Base-by-base conservation (phyloP, 1,139 yeast genomes). In the Kodamaea sp. region DNA sequence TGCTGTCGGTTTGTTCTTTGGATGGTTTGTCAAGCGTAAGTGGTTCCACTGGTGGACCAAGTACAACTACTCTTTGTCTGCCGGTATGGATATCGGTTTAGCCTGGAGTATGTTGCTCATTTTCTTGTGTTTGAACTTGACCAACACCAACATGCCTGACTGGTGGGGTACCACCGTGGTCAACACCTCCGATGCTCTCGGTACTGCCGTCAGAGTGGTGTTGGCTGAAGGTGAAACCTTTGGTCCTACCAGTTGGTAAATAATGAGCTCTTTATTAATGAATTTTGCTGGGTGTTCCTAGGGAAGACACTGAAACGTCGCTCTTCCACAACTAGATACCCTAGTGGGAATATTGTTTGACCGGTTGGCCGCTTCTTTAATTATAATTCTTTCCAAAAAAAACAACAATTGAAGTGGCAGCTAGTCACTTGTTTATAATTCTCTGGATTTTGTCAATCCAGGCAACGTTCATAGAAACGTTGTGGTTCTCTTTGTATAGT, bases 21-120 rank as follows among this genome's bases (percentile, higher is more conserved):
- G 62, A 29, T 51, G 51, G 56, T 61, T 43, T 51, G 55, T 66
- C 35, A 65, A 66, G 54, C 61, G 53, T 42, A 62, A 50, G 46
- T 66, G 57, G 56, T 72, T 75, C 51, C 68, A 68, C 43, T 80
- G 84, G 85, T 80, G 84, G 83, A 62, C 77, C 27, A 79, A 79
- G 61, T 80, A 80, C 61, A 77, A 76, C 54, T 78, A 76, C 50
- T 63, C 77, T 16, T 59, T 79, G 39, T 72, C 81, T 18, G 80
- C 81, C 2, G 84, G 78, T 15, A 50, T 80, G 41, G 81, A 75
- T 48, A 61, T 75, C 34, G 80, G 83, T 31, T 57, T 79, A 41
- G 80, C 80, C 5, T 63, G 75, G 50, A 66, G 76, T 10, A 61
- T 73, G 32, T 58, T 75, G 41, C 50, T 77, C 34, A 61, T 78